Evolutionary conservation across 192 early-diverging fungal genomes (phyloP).

Genomic region (Spinellus fusiger): DNA sequence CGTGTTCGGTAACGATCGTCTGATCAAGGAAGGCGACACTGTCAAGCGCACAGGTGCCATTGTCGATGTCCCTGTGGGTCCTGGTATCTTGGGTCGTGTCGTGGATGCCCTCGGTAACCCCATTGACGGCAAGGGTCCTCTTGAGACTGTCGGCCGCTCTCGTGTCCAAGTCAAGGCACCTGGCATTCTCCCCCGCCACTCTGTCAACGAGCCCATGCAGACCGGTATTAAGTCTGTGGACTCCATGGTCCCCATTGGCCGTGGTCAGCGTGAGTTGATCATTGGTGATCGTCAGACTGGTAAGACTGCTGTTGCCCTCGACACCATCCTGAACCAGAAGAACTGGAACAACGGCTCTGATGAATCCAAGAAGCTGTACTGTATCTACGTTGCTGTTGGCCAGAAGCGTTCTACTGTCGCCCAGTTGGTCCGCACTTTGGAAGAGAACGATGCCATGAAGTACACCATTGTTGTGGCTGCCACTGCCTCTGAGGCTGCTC

Average conservation of each 20-base stretch:
- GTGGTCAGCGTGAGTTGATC: conserved; percentile 99
- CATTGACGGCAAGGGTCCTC: conserved; percentile 98
- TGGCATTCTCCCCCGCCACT: conserved; percentile 97
- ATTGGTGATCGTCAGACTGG: conserved; percentile 99
- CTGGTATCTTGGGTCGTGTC: conserved; percentile 88
- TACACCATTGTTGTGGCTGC: conserved; percentile 98
- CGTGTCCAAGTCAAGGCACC: conserved; percentile 99
- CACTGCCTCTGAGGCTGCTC: conserved; percentile 97
- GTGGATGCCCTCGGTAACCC: conserved; percentile 99
- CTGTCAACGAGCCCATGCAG: conserved; percentile 99
- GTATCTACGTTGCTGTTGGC: conserved; percentile 98
- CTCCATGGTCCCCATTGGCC: conserved; percentile 99
- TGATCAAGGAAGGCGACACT: conserved; percentile 99
- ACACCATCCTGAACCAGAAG: conserved; percentile 99
- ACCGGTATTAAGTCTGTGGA: conserved; percentile 99
- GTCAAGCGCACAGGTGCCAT: conserved; percentile 98
- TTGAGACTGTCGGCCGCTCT: conserved; percentile 75
- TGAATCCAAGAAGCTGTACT: conserved; percentile 98
- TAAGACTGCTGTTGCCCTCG: conserved; percentile 97
- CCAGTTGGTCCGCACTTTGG: conserved; percentile 96
- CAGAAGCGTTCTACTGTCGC: conserved; percentile 99
- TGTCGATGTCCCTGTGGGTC: conserved; percentile 96
- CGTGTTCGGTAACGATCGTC: conserved; percentile 99
- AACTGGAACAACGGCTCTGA: conserved; percentile 93
- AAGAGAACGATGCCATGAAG: conserved; percentile 97